phyloP scores from a whole-genome alignment of 371 early-diverging fungal genomes.

The Rhizomucor miehei region DNA sequence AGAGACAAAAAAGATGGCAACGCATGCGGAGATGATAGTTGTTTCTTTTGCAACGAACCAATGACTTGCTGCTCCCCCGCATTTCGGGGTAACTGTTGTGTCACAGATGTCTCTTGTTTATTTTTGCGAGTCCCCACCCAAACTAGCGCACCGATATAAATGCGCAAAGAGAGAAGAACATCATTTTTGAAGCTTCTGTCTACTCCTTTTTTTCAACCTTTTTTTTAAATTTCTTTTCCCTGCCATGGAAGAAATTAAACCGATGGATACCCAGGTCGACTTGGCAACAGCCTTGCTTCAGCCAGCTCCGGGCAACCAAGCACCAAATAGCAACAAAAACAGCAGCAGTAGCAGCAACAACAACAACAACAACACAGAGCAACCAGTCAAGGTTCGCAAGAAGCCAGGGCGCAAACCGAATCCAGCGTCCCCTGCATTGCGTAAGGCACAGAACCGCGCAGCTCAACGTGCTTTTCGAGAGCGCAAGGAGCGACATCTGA shows the following conservation, averaged over 20 bases:
- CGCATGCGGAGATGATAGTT: too few relatives aligned
- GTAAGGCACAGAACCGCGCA: slow-evolving; percentile 81
- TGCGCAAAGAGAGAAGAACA: too few relatives aligned
- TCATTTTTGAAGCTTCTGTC: too few relatives aligned
- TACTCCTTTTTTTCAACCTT: neutral
- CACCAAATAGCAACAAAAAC: neutral
- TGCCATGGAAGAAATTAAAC: neutral
- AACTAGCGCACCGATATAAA: neutral
- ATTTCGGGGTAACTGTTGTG: slow-evolving; percentile 3
- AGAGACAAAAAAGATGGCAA: too few relatives aligned
- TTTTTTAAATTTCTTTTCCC: neutral
- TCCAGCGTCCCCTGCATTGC: slow-evolving; percentile 65
- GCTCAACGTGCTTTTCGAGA: slow-evolving; percentile 82
- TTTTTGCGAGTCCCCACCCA: neutral
- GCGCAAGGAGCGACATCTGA: slow-evolving; percentile 72
- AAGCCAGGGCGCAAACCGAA: slow-evolving; percentile 87
- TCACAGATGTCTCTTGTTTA: neutral
- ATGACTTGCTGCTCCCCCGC: slow-evolving; percentile 1
- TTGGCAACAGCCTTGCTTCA: slow-evolving; percentile 6
- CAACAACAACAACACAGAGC: slow-evolving; percentile 6
- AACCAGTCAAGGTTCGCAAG: slow-evolving; percentile 49
- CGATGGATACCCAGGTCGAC: neutral
- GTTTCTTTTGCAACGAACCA: slow-evolving; percentile 1
- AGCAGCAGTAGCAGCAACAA: neutral
- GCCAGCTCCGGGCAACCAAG: neutral